Evolutionary conservation across 2,329 filamentous ascomycete species (phyloP).

Genomic region (Endothia cerciana): DNA sequence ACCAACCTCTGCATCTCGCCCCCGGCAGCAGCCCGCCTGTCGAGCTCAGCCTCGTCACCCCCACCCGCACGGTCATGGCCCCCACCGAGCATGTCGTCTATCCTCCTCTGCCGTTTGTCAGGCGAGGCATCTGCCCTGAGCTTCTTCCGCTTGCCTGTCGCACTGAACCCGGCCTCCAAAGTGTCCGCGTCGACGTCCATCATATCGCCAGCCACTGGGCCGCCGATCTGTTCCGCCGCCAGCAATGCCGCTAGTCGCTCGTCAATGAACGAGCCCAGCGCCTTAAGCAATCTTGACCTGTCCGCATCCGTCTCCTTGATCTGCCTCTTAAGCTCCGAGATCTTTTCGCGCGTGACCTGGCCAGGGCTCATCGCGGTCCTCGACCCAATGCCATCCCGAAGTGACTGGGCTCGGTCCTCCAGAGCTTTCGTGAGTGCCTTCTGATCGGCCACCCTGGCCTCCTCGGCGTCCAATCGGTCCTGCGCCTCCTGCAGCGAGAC

Average conservation of each 20-base stretch:
- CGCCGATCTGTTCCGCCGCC: conserved; percentile 81
- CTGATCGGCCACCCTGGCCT: conserved; percentile 57
- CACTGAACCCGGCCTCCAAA: conserved; percentile 62
- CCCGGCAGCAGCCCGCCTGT: conserved; percentile 55
- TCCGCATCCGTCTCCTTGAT: conserved; percentile 64
- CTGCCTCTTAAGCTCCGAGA: conserved; percentile 63
- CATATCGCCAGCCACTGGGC: conserved; percentile 78
- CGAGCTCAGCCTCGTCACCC: conserved; percentile 38
- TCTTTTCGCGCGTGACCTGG: conserved; percentile 64
- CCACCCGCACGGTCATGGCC: conserved; percentile 34
- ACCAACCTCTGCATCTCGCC: conserved; percentile 63
- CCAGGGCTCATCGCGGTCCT: conserved; percentile 62
- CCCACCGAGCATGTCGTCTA: conserved; percentile 66
- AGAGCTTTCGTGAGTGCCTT: conserved; percentile 57
- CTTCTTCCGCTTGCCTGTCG: conserved; percentile 61
- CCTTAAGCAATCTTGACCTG: conserved; percentile 63
- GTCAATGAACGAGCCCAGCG: conserved; percentile 73
- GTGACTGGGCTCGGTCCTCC: conserved; percentile 59
- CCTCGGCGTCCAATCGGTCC: conserved; percentile 55
- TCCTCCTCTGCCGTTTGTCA: conserved; percentile 61
- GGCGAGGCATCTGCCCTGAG: conserved; percentile 41
- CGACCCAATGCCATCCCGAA: conserved; percentile 61
- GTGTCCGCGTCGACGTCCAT: conserved; percentile 66
- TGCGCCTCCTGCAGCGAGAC: conserved; percentile 47
- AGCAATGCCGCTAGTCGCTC: conserved; percentile 73